Percentiles rank a stretch among this genome's conserved stretches.
These are phyloP conservation scores for Macroventuria anomochaeta DNA, from an alignment of 2,329 filamentous ascomycete species.

Conservation along the genomic window DNA sequence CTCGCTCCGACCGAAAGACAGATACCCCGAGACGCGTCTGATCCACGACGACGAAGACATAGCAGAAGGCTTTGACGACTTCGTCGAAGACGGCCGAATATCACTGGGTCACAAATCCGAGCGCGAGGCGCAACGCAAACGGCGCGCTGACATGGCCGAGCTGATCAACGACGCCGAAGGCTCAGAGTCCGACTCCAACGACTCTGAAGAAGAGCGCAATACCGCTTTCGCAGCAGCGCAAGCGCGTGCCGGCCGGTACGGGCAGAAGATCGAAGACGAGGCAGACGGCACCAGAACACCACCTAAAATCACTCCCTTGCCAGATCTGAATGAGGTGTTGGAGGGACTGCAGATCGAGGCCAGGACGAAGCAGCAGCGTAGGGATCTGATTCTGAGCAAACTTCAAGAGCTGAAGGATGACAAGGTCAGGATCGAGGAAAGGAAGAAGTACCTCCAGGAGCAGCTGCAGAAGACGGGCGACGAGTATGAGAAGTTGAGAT, in stretches of 20 bases:
- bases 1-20: slow-evolving; percentile 63
- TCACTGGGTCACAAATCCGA: slow-evolving; percentile 81
- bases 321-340: slow-evolving; percentile 72
- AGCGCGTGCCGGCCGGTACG: slow-evolving; percentile 85
- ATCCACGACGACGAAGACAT: slow-evolving; percentile 89
- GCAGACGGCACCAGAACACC: slow-evolving; percentile 64
- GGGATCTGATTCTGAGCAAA: slow-evolving; percentile 64
- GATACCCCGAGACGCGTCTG: slow-evolving; percentile 72
- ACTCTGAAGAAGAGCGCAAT: slow-evolving; percentile 67
- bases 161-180: slow-evolving; percentile 82
- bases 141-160: slow-evolving; percentile 79
- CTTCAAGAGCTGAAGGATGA: slow-evolving; percentile 73
- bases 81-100: slow-evolving; percentile 82
- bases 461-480: slow-evolving; percentile 82
- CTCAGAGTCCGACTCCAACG: slow-evolving; percentile 72
- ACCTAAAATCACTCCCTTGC: slow-evolving; percentile 78
- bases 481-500: slow-evolving; percentile 66
- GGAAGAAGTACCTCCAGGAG: slow-evolving; percentile 81
- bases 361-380: slow-evolving; percentile 64
- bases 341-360: slow-evolving; percentile 68
- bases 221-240: slow-evolving; percentile 89
- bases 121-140: slow-evolving; percentile 68
- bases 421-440: slow-evolving; percentile 68
- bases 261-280: slow-evolving; percentile 54
- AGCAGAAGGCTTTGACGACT: slow-evolving; percentile 91